Base-by-base conservation (phyloP, 148 eudicot genomes). In the Rheum nobile region DNA sequence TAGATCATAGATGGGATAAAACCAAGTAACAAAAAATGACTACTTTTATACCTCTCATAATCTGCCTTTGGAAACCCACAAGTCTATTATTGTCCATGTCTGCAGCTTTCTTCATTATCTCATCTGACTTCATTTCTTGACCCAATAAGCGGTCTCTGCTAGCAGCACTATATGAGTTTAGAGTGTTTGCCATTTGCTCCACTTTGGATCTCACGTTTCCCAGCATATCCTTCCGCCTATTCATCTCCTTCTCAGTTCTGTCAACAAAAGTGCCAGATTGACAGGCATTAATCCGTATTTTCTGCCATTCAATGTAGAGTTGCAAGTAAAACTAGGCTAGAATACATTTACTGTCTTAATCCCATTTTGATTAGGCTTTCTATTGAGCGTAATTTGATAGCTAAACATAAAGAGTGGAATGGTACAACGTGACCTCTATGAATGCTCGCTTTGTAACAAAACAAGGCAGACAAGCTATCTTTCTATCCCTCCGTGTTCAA, bases 211-310 rank as follows among this genome's bases (percentile, higher is more conserved):
- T 81, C 72, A 84, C 19, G 77, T 75, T 84, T 26, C 80, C 8
- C 72, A 81, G 68, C 86, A 81, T 69, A 72, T 84, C 84, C 72
- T 79, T 84, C 19, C 86, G 86, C 71, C 63, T 81, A 72, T 79
- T 84, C 75, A 84, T 79, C 79, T 84, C 86, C 74, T 79, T 84
- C 26, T 31, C 80, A 2, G 86, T 76, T 69, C 86, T 83, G 84
- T 50, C 39, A 65, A 32, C 70, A 65, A 17, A 65, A 32, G 22
- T 12, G 24, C 32, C 22, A 9, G 50, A 37, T 37, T 37, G 39
- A 16, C 59, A 52, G 8, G 26, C 59, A 19, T 52, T 10, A 59
- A 28, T 59, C 67, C 67, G 28, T 4, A 26, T 26, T 22, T 24
- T 26, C 11, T 54, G 24, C 61, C 29, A 55, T 55, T 55, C 63